phyloP scores from a whole-genome alignment of 768 basidiomycete genomes.

The Xerocomus potaroensis region DNA sequence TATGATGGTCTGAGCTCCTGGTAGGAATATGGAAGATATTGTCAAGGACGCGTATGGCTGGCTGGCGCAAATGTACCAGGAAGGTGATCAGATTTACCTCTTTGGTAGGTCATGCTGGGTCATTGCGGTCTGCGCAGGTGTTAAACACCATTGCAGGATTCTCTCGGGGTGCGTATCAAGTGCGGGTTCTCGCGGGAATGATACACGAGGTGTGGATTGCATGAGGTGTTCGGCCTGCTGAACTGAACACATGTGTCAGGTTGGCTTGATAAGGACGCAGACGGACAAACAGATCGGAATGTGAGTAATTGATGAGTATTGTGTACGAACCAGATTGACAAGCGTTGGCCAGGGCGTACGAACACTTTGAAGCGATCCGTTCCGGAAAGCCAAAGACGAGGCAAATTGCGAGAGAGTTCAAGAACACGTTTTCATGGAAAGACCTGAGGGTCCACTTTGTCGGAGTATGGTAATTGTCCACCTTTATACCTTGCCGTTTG shows the following conservation, averaged over 20 bases:
- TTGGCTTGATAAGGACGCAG: slow-evolving; percentile 28
- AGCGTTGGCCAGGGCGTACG: slow-evolving; percentile 8
- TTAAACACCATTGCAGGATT: slow-evolving; percentile 26
- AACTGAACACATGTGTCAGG: slow-evolving; percentile 14
- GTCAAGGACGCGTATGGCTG: slow-evolving; percentile 33
- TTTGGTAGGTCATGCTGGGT: slow-evolving; percentile 21
- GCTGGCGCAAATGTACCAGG: slow-evolving; percentile 28
- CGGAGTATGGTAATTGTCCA: slow-evolving; percentile 44
- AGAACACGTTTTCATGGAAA: slow-evolving; percentile 41
- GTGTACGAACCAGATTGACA: not conserved
- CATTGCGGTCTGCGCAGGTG: not conserved
- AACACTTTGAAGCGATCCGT: slow-evolving; percentile 11
- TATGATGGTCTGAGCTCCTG: not conserved
- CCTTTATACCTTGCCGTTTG: not conserved
- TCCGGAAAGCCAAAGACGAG: slow-evolving; percentile 12
- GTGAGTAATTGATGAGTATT: slow-evolving; percentile 1
- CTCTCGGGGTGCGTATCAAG: slow-evolving; percentile 43
- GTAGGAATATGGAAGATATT: slow-evolving; percentile 34
- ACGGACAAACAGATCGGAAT: slow-evolving; percentile 31
- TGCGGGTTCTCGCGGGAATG: slow-evolving; percentile 39
- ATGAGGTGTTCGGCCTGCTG: no score
- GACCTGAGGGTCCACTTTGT: slow-evolving; percentile 46
- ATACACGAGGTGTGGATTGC: slow-evolving; percentile 28
- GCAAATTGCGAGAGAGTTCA: slow-evolving; percentile 33
- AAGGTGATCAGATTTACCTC: slow-evolving; percentile 33